Percentiles rank a stretch among this genome's conserved stretches.
phyloP scores from a whole-genome alignment of 495 filamentous ascomycete species.

The Margaritispora aquatica region DNA sequence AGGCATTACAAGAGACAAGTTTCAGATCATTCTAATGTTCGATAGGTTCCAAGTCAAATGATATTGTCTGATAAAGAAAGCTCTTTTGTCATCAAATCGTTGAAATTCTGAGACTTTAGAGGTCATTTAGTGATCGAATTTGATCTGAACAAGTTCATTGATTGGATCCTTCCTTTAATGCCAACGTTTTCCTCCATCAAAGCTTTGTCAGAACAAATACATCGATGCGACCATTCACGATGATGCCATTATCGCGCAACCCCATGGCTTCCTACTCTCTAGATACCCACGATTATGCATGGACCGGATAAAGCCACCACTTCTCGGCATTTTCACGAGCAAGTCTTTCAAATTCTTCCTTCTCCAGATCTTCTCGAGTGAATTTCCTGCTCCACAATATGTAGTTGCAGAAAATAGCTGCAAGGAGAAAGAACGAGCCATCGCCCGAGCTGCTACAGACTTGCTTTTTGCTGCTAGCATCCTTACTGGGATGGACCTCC shows the following conservation, averaged over 20 bases:
- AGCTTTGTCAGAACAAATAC: background rate
- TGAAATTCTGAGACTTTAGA: background rate
- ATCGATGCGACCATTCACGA: background rate
- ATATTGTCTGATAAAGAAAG: background rate
- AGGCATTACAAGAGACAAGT: too few relatives aligned
- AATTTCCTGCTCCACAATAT: background rate
- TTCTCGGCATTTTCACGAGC: background rate
- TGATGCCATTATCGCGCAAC: background rate
- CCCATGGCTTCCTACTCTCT: background rate
- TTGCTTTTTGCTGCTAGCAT: background rate
- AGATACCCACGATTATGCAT: background rate
- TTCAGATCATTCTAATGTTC: background rate
- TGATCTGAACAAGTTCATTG: background rate
- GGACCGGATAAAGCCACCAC: background rate
- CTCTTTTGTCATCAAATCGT: background rate
- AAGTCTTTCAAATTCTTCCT: background rate
- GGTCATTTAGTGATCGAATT: background rate
- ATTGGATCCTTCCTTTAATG: background rate
- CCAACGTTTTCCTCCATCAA: background rate
- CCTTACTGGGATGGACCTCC: background rate
- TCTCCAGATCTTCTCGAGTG: background rate
- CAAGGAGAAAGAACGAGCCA: background rate
- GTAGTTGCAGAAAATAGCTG: background rate
- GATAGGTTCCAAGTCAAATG: background rate
- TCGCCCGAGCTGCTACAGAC: background rate